Evolutionary conservation across 495 filamentous ascomycete species (phyloP).

Genomic region (Astrothelium subdiscretum): DNA sequence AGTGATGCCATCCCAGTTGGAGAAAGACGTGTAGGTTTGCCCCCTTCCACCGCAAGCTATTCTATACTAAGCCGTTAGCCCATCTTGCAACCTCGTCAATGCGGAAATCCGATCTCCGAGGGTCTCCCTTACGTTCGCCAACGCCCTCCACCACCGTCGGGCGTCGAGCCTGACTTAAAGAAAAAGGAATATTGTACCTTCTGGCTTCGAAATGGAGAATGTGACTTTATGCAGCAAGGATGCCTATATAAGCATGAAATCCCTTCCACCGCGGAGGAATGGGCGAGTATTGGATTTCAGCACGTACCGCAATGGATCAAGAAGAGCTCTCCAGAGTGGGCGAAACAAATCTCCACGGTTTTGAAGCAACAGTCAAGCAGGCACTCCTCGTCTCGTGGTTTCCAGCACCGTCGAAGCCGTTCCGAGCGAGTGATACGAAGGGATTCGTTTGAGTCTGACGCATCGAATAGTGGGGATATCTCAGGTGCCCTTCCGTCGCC

Average conservation of each 20-base stretch:
- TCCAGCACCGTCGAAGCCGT: neutral
- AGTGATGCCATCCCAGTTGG: neutral
- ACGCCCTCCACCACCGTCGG: constrained; percentile 20
- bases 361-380: neutral
- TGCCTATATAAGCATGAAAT: constrained; percentile 84
- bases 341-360: neutral
- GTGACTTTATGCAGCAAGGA: constrained; percentile 73
- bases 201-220: constrained; percentile 75
- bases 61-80: neutral
- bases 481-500: neutral
- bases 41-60: neutral
- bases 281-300: constrained; percentile 50
- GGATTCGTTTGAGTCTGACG: neutral
- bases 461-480: neutral
- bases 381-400: neutral
- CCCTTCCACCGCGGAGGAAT: constrained; percentile 48
- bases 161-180: constrained; percentile 17
- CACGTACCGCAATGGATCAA: constrained; percentile 46
- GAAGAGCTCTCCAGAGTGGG: constrained; percentile 23
- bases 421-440: neutral
- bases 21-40: neutral
- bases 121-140: neutral
- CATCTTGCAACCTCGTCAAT: neutral
- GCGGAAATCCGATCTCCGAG: neutral
- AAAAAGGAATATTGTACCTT: constrained; percentile 76